phyloP scores from a whole-genome alignment of 768 basidiomycete genomes.

The Amanita pallidorosea region DNA sequence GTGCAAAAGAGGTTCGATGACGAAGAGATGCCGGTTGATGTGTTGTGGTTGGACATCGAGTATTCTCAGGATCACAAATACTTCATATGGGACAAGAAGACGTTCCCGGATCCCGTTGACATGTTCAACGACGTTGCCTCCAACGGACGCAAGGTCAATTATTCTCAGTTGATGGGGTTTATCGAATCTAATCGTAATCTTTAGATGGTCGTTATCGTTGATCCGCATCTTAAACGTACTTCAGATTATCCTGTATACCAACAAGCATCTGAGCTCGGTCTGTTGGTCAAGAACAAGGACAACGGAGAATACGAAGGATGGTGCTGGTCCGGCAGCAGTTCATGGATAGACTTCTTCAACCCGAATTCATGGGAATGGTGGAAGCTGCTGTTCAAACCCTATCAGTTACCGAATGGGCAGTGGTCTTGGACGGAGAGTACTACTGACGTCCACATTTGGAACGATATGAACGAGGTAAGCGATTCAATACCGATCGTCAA shows the following conservation, averaged over 20 bases:
- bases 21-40: conserved; percentile 90
- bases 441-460: conserved; percentile 87
- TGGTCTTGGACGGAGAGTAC: conserved; percentile 79
- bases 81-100: conserved; percentile 91
- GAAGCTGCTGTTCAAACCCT: conserved; percentile 69
- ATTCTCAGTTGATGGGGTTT: neutral
- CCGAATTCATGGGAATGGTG: conserved; percentile 87
- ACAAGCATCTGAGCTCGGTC: conserved; percentile 67
- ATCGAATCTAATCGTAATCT: conserved; percentile 3
- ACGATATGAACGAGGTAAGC: conserved; percentile 96
- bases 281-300: conserved; percentile 75
- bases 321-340: conserved; percentile 96
- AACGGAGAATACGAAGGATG: conserved; percentile 89
- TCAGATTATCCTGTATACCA: conserved; percentile 75
- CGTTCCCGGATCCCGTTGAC: conserved; percentile 88
- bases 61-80: conserved; percentile 92
- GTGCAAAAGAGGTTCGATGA: conserved; percentile 89
- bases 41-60: conserved; percentile 97
- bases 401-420: conserved; percentile 35
- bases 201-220: conserved; percentile 96
- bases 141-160: conserved; percentile 66
- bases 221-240: conserved; percentile 89
- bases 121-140: conserved; percentile 89
- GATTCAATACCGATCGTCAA: neutral
- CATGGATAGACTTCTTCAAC: conserved; percentile 98